phyloP scores from a whole-genome alignment of 2,329 filamentous ascomycete genomes.

The Colletotrichum chlorophyti region DNA sequence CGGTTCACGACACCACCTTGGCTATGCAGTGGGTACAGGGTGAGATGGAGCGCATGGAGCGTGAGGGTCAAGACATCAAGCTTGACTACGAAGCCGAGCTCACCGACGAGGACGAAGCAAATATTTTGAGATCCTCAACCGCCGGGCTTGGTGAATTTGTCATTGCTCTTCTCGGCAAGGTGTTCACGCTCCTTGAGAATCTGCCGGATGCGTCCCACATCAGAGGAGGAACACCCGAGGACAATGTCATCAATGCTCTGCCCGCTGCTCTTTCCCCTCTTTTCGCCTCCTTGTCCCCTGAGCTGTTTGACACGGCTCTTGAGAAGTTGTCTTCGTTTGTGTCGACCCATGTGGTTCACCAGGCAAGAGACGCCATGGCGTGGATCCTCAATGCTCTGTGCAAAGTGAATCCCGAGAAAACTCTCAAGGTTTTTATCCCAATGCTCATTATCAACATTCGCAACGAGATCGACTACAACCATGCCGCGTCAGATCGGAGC shows the following conservation, averaged over 20 bases:
- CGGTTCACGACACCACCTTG: conserved; percentile 75
- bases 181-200: conserved; percentile 95
- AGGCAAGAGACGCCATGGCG: conserved; percentile 96
- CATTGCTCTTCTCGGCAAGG: conserved; percentile 86
- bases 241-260: conserved; percentile 94
- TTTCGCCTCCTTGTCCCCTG: conserved; percentile 88
- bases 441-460: conserved; percentile 91
- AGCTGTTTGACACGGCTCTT: conserved; percentile 89
- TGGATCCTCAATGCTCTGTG: conserved; percentile 97
- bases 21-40: conserved; percentile 93
- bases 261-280: conserved; percentile 91
- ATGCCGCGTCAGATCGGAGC: conserved; percentile 91
- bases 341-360: conserved; percentile 92
- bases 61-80: conserved; percentile 82
- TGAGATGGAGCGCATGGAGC: conserved; percentile 91
- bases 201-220: conserved; percentile 89
- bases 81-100: conserved; percentile 86
- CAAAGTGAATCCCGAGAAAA: conserved; percentile 94
- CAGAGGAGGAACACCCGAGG: conserved; percentile 90
- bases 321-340: conserved; percentile 94
- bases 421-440: conserved; percentile 87
- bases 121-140: conserved; percentile 91
- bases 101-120: conserved; percentile 83
- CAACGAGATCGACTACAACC: conserved; percentile 96
- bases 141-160: conserved; percentile 94